Percentiles rank a stretch among this genome's conserved stretches.
These are phyloP conservation scores for Chloranthus sessilifolius DNA, from an alignment of 164 flowering plant genomes.

Conservation along the genomic window DNA sequence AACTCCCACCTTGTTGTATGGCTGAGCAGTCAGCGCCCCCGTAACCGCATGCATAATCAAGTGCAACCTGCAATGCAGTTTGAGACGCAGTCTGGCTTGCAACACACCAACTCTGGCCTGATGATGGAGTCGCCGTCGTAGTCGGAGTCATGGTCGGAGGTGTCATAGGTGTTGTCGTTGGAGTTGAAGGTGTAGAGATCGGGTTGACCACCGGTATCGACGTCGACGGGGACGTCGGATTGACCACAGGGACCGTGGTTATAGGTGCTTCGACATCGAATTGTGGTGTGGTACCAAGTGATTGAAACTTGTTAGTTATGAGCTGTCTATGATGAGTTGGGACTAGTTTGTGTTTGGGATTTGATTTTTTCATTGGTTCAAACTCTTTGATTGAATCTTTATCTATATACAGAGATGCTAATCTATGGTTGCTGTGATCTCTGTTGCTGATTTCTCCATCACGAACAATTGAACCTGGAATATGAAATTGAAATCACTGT, in stretches of 20 bases:
- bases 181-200: constrained; percentile 15
- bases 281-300: constrained; percentile 17
- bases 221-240: constrained; percentile 27
- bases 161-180: constrained; percentile 24
- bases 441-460: neutral
- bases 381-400: constrained; percentile 22
- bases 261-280: constrained; percentile 39
- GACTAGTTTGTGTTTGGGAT: too few relatives aligned
- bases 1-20: constrained; percentile 62
- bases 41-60: constrained; percentile 87
- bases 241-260: constrained; percentile 42
- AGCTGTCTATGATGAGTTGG: constrained; percentile 11
- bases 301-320: constrained; percentile 1
- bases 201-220: constrained; percentile 13
- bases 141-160: constrained; percentile 15
- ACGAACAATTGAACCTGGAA: too few relatives aligned
- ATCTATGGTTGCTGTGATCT: neutral
- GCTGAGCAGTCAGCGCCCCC: constrained; percentile 79
- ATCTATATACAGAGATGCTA: constrained; percentile 14
- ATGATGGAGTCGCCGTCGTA: constrained; percentile 16
- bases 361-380: constrained; percentile 13
- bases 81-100: constrained; percentile 61
- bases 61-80: constrained; percentile 62
- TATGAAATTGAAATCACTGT: too few relatives aligned
- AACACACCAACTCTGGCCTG: constrained; percentile 66